Base-by-base conservation (phyloP, 768 basidiomycete species). In the Mycena filopes region DNA sequence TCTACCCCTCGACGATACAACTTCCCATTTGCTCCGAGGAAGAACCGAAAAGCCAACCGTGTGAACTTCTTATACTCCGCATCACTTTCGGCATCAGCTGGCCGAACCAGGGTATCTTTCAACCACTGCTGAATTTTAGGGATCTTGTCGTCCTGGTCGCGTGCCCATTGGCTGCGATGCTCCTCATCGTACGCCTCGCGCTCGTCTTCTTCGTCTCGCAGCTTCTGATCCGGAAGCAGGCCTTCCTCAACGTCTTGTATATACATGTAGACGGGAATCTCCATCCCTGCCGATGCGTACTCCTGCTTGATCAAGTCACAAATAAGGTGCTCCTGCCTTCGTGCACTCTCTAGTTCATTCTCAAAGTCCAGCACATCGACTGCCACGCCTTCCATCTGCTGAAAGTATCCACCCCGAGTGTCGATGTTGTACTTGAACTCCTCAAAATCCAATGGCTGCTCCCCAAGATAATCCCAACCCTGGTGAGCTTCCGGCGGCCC, bases 391-490 rank as follows among this genome's bases (percentile, higher is more conserved):
- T 41, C 53, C 38, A 55, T 40, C 5, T 26, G 8, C 29, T 50
- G 55, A 2, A 47, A 40, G 38, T 60, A 66, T 15, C 65, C 65
- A 20, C 33, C 25, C 51, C 58, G 40, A 48, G 49, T 60, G 33
- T 66, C 65, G 21, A 66, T 66, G 1, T 45, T 25, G 15, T 58
- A 28, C 31, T 66, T 66, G 57, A 66, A 60, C 28, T 55, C 50
- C 1, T 66, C 36, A 47, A 60, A 54, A 8, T 60, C 51, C 36
- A 50, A 36, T 3, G 57, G 57, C n/a, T 48, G 40, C 28, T 60
- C 51, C 12, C 7, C 21, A 28, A 13, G 18, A 26, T 55, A 36
- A 63, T 55, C 38, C 53, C 53, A 48, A 23, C 41, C 49, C 13
- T 1, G 2, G 25, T 55, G 61, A 5, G 31, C n/a, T n/a, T 55